Base-by-base conservation (phyloP, 768 basidiomycete genomes). In the Hirschioporus abietinus region DNA sequence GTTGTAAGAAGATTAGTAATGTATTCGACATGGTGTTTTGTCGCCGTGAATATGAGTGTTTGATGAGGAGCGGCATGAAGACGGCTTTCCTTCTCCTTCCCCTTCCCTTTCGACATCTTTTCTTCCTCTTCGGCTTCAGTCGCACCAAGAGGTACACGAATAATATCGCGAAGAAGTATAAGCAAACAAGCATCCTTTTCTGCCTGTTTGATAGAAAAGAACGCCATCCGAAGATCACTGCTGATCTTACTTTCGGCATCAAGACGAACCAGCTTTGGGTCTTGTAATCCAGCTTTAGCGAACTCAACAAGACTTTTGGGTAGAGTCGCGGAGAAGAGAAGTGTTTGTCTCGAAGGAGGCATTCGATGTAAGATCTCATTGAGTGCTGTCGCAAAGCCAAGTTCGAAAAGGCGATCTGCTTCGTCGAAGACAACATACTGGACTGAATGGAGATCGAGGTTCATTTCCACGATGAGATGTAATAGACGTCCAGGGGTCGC, bases 1-100 rank as follows among this genome's bases (percentile, higher is more conserved):
- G 90, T 83, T 3, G 82, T 82, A 65, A 99, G 83, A 5, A 99
- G 81, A 58, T 84, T 85, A 1, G 87, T 83, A 60, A 99, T 83
- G 75, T 97, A 99, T 77, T 99, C 97, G 72, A 99, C 95, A 71
- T 99, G 97, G 73, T 99, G 97, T 76, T 99, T 99, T 23, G 97
- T 99, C 7, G 96, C 94, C 1, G 90, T 89, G 72, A 99, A 99
- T 8, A 99, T 84, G 63, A 99, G 86, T 0, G 95, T 95, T 77
- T 99, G 97, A 75, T 95, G 90, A 25, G 93, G 87, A 1, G 88
- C 87, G n/a, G 78, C 77, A 15, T 74, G 72, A 66, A 77, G 73
- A 68, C 82, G 84, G 64, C 79, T 78, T 63, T 75, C 80, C 73
- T 87, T 91, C 65, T 74, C 75, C 74, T 88, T 87, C 24, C 77